Evolutionary conservation across 2,329 filamentous ascomycete species (phyloP).

Genomic region (Penicillium sp.): DNA sequence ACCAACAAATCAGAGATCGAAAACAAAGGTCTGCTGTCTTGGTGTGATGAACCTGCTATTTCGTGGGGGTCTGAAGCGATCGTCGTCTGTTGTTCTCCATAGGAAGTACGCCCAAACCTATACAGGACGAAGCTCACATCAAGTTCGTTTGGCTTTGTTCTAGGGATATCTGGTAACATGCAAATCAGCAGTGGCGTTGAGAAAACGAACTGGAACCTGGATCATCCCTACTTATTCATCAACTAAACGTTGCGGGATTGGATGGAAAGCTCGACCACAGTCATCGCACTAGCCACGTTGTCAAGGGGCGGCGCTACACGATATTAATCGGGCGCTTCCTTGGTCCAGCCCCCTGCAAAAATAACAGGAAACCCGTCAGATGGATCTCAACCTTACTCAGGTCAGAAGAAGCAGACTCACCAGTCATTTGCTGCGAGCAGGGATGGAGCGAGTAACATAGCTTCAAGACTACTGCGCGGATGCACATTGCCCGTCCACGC

Average conservation of each 20-base stretch:
- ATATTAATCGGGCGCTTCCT: neutral
- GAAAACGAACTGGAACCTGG: constrained; percentile 14
- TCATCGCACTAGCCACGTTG: constrained; percentile 14
- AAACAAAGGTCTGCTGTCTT: too few relatives aligned
- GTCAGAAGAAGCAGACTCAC: neutral
- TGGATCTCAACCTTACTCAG: constrained; percentile 1
- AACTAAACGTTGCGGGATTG: constrained; percentile 2
- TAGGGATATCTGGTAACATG: constrained; percentile 21
- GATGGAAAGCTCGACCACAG: neutral
- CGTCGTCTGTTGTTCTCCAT: neutral
- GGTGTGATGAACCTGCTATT: neutral
- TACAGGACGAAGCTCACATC: neutral
- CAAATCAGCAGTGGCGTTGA: constrained; percentile 16
- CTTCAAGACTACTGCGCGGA: constrained; percentile 12
- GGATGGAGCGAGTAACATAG: constrained; percentile 13
- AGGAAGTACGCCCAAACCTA: neutral
- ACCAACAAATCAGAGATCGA: neutral
- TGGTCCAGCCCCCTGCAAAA: constrained; percentile 2
- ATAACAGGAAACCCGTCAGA: neutral
- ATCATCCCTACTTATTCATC: constrained; percentile 23
- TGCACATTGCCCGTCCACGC: constrained; percentile 15
- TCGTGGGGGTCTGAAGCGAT: neutral
- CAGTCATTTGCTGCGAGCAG: constrained; percentile 5
- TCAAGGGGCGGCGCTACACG: neutral
- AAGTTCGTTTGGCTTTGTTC: neutral